These are phyloP conservation scores for Ocimum tenuiflorum DNA, from an alignment of 257 asterid species.

Conservation along the genomic window DNA sequence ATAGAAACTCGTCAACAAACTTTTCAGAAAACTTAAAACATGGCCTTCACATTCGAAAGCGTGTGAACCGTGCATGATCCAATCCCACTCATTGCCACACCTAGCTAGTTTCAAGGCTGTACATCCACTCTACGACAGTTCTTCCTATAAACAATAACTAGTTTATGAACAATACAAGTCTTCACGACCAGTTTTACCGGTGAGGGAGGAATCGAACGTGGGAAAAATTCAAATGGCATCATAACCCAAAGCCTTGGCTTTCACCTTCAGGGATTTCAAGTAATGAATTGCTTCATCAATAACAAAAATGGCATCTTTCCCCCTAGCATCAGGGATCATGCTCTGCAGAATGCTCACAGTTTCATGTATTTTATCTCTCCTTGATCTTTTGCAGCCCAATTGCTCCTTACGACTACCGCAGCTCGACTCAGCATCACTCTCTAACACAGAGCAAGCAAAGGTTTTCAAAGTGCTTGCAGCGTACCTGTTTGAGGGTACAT, in stretches of 20 bases:
- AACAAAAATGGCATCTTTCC: slow-evolving; percentile 49
- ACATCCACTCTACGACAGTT: not conserved
- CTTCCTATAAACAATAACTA: slow-evolving; percentile 5
- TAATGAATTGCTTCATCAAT: slow-evolving; percentile 70
- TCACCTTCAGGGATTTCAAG: slow-evolving; percentile 60
- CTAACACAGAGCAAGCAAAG: slow-evolving; percentile 26
- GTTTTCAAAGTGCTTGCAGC: slow-evolving; percentile 30
- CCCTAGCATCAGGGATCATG: slow-evolving; percentile 56
- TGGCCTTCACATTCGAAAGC: too few relatives aligned
- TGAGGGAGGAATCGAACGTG: not conserved
- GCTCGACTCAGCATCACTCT: slow-evolving; percentile 62
- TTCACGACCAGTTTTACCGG: slow-evolving; percentile 3
- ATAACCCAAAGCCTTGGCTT: slow-evolving; percentile 57
- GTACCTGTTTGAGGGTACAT: not conserved
- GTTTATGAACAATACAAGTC: slow-evolving; percentile 6
- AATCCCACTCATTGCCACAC: not conserved
- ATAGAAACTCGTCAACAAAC: too few relatives aligned
- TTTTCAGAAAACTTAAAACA: too few relatives aligned
- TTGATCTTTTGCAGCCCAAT: slow-evolving; percentile 38
- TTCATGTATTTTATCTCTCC: slow-evolving; percentile 50
- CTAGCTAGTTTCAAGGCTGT: slow-evolving; percentile 5
- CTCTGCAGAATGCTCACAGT: slow-evolving; percentile 51
- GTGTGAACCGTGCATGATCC: not conserved
- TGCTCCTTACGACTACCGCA: slow-evolving; percentile 33
- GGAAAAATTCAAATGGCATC: slow-evolving; percentile 29